Conservation (phyloP, 208 protist genomes). For the Lotmaria passim region DNA sequence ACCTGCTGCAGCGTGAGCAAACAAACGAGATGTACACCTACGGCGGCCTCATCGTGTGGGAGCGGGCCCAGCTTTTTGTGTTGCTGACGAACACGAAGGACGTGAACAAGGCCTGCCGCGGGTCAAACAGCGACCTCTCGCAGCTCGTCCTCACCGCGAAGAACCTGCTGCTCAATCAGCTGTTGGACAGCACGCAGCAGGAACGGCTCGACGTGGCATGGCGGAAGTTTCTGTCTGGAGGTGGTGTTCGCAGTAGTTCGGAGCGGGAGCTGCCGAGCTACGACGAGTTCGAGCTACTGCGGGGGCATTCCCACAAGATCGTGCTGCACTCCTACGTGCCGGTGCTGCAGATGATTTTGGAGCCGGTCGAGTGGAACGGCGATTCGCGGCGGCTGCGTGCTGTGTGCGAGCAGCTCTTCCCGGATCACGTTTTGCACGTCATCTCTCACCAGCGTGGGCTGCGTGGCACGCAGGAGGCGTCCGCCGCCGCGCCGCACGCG, state of each 20-base stretch:
- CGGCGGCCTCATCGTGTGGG: slow-evolving; percentile 71
- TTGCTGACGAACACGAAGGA: slow-evolving; percentile 45
- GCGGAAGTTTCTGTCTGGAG: slow-evolving; percentile 46
- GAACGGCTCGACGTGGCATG: slow-evolving; percentile 64
- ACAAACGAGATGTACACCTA: slow-evolving; percentile 56
- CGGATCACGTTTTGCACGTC: slow-evolving; percentile 43
- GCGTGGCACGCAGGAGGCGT: slow-evolving; percentile 3
- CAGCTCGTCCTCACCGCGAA: slow-evolving; percentile 52
- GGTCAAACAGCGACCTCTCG: slow-evolving; percentile 46
- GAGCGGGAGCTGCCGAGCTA: slow-evolving; percentile 39
- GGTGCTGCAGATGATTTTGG: slow-evolving; percentile 41
- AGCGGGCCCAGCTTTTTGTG: slow-evolving; percentile 69
- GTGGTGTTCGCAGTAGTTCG: slow-evolving; percentile 7
- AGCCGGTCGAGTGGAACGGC: slow-evolving; percentile 35
- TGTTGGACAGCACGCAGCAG: slow-evolving; percentile 78
- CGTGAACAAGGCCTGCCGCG: slow-evolving; percentile 13
- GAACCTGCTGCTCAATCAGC: slow-evolving; percentile 55
- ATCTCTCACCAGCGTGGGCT: slow-evolving; percentile 17
- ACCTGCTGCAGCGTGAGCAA: slow-evolving; percentile 33
- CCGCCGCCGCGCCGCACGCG: slow-evolving; percentile 22
- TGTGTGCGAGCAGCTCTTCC: slow-evolving; percentile 36
- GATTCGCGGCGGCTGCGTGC: slow-evolving; percentile 29
- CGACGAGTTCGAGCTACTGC: slow-evolving; percentile 57
- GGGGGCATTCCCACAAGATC: slow-evolving; percentile 37
- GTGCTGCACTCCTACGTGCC: slow-evolving; percentile 43